Base-by-base conservation (phyloP, 2,329 filamentous ascomycete species). In the Emergomyces orientalis region DNA sequence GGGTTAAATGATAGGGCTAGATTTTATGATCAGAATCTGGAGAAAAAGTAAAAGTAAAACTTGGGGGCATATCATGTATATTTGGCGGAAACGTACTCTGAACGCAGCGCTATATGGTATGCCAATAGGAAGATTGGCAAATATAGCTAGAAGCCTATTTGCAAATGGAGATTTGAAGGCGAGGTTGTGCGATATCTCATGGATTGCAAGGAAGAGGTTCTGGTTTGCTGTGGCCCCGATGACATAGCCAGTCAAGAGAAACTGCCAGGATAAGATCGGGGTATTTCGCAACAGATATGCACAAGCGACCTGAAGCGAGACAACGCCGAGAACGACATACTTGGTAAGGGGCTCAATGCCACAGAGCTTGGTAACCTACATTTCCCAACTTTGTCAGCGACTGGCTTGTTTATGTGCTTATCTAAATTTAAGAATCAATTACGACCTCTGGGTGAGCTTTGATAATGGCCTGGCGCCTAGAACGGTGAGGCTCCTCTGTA, bases 131-230 rank as follows among this genome's bases (percentile, higher is more conserved):
- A 99, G 80, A 76, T 99, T 99, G 65, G 94, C 94, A 73, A 97
- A 86, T 65, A 99, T 89, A 67, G 94, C 94, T 67, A 97, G 83
- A 60, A 96, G 73, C 25, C 94, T 83, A 78, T 99, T 99, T 65
- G 86, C 87, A 51, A 87, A 74, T 1, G 90, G 83, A 32, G 86
- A 92, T 68, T 86, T 86, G 82, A 97, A 97, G 43, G 93, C 94
- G 66, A 99, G 82, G 74, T 99, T 99, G 79, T 99, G 94, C 19
- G 91, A 96, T 75, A 99, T 97, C 78, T 99, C 94, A 79, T 99
- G 94, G 72, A 99, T 99, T 64, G 94, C 91, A 51, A 99, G 86
- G 80, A 99, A 99, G 59, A 97, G 85, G 77, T 99, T 99, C 81
- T 99, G 94, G 81, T 97, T 99, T 62, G 93, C 87, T 0, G 94